Evolutionary conservation across 768 basidiomycete species (phyloP).

Genomic region (Leucocoprinus sp.): DNA sequence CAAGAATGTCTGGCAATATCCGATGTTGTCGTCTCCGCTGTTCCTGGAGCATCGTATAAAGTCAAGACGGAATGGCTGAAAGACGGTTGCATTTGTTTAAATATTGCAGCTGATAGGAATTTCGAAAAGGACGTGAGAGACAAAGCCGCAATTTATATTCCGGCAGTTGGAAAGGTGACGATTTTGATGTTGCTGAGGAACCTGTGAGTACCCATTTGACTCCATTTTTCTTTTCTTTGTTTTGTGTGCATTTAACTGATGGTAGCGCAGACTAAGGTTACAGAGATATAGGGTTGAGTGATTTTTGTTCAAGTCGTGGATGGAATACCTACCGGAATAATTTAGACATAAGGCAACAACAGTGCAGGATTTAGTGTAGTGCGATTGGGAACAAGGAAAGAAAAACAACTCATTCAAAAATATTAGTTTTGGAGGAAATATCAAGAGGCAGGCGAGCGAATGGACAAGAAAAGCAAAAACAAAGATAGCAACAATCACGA

Average conservation of each 20-base stretch:
- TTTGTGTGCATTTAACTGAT: neutral
- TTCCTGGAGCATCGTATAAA: conserved; percentile 80
- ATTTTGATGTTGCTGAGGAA: conserved; percentile 97
- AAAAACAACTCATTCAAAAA: too few relatives aligned
- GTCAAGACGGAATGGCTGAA: conserved; percentile 84
- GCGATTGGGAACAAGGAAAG: neutral
- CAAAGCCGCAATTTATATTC: conserved; percentile 91
- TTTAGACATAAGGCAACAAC: neutral
- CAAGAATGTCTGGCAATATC: conserved; percentile 76
- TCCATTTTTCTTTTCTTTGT: conserved; percentile 1
- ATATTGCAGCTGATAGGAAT: conserved; percentile 93
- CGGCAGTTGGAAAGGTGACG: conserved; percentile 96
- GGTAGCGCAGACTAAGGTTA: conserved; percentile 40
- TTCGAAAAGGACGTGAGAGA: conserved; percentile 91
- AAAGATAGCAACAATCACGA: neutral
- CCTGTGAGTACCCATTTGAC: conserved; percentile 74
- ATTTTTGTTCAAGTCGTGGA: neutral
- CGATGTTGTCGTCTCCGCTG: conserved; percentile 93
- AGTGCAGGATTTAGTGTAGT: conserved; percentile 1
- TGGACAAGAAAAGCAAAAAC: neutral
- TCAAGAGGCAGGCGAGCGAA: neutral
- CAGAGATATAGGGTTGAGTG: conserved; percentile 39
- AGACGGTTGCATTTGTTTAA: conserved; percentile 89
- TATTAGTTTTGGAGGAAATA: too few relatives aligned
- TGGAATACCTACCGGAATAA: neutral